Evolutionary conservation across 73 alveolate genomes (phyloP).

Genomic region (Paramecium sexaurelia): DNA sequence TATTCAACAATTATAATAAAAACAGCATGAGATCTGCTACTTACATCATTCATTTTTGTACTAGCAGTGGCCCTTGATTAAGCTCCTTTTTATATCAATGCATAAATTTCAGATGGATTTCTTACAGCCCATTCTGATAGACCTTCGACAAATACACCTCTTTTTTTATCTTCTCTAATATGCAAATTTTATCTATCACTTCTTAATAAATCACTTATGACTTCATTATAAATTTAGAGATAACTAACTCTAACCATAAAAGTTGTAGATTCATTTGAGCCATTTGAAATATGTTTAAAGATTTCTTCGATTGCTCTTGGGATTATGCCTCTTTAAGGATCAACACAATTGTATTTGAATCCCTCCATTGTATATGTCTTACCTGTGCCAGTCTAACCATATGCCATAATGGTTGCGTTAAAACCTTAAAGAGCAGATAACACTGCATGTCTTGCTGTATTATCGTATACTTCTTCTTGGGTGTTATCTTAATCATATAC

Average conservation of each 20-base stretch:
- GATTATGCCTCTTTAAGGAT: conserved; percentile 96
- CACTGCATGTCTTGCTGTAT: conserved; percentile 96
- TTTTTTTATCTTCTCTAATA: conserved; percentile 95
- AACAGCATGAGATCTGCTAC: conserved; percentile 98
- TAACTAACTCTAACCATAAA: conserved; percentile 97
- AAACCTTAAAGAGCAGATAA: conserved; percentile 91
- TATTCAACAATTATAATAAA: conserved; percentile 92
- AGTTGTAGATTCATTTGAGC: conserved; percentile 84
- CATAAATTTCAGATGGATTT: conserved; percentile 93
- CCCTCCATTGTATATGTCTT: conserved; percentile 99
- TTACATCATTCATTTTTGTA: conserved; percentile 97
- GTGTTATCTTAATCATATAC: conserved; percentile 93
- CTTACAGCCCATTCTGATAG: conserved; percentile 99
- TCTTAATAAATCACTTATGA: conserved; percentile 94
- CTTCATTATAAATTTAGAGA: conserved; percentile 97
- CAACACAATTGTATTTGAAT: conserved; percentile 88
- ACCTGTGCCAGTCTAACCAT: conserved; percentile 99
- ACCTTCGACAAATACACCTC: conserved; percentile 99
- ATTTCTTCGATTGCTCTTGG: conserved; percentile 98
- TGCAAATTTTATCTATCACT: conserved; percentile 90
- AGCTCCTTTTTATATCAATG: conserved; percentile 94
- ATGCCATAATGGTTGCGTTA: conserved; percentile 98
- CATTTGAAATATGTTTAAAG: conserved; percentile 86
- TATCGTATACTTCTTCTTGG: conserved; percentile 94
- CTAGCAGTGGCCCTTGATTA: conserved; percentile 95